Base-by-base conservation (phyloP, 495 filamentous ascomycete genomes). In the Margaritispora aquatica region DNA sequence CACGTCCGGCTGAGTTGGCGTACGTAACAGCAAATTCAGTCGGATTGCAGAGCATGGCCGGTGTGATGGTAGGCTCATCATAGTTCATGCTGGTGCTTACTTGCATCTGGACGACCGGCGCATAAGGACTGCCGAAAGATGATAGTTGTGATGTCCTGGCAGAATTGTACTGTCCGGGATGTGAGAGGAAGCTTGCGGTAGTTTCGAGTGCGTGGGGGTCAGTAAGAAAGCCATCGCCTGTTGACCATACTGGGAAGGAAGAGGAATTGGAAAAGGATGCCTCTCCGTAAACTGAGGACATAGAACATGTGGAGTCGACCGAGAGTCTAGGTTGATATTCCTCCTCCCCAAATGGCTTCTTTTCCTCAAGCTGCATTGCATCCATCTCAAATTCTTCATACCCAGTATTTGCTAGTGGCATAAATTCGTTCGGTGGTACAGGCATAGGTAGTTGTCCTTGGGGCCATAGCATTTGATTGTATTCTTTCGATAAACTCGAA, bases 401-500 rank as follows among this genome's bases (percentile, higher is more conserved):
- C n/a, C n/a, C n/a, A n/a, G n/a, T n/a, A n/a, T n/a, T n/a, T n/a
- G n/a, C n/a, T n/a, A 61, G 26, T 4, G 58, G 63, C 0, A 49
- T 31, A 0, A 54, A 51, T 26, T 58, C 56, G 7, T 54, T 46
- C 1, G n/a, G 17, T 9, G 44, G 26, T 15, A 50, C 21, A 41
- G 24, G 49, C 17, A 26, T 46, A 11, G 41, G 15, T 19, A 58
- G 41, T 21, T 54, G 27, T 58, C 56, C 50, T 44, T 61, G 58
- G 1, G 55, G n/a, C 61, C 54, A 60, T 19, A 62, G 1, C 47
- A 58, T 61, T 34, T 62, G 61, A 23, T 62, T 71, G 63, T 80
- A 80, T 59, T 80, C 77, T 46, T 73, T 69, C 51, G 80, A 78
- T 44, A 79, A 68, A 56, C 77, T 75, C 17, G 77, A 80, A 54